phyloP scores from a whole-genome alignment of 164 flowering plant species.

The Akebia trifoliata region DNA sequence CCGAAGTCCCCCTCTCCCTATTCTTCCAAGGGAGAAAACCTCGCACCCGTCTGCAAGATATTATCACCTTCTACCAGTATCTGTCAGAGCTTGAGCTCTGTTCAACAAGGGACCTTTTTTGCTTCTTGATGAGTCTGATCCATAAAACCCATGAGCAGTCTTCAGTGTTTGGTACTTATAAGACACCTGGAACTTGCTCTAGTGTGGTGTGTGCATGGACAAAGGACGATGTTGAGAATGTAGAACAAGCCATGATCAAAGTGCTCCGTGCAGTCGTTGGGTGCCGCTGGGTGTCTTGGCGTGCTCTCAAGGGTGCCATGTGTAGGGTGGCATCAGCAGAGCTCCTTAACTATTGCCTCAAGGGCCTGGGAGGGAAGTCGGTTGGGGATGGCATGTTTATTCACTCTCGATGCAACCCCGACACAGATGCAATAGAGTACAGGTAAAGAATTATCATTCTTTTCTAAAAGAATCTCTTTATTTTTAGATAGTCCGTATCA shows the following conservation, averaged over 20 bases:
- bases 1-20: conserved; percentile 38
- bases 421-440: conserved; percentile 49
- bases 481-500: not conserved
- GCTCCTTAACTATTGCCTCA: conserved; percentile 66
- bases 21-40: conserved; percentile 41
- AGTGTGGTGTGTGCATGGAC: conserved; percentile 41
- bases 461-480: not conserved
- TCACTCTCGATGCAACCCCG: conserved; percentile 35
- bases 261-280: conserved; percentile 55
- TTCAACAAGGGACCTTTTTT: conserved; percentile 53
- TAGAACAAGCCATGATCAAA: conserved; percentile 58
- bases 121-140: conserved; percentile 41
- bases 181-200: conserved; percentile 20
- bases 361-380: conserved; percentile 51
- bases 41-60: conserved; percentile 39
- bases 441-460: conserved; percentile 29
- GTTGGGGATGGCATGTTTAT: conserved; percentile 42
- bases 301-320: conserved; percentile 65
- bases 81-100: conserved; percentile 44
- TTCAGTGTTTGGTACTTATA: conserved; percentile 9
- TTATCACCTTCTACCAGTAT: conserved; percentile 56
- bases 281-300: conserved; percentile 65
- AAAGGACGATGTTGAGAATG: conserved; percentile 43
- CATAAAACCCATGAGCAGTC: conserved; percentile 28
- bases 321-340: conserved; percentile 49